These are phyloP conservation scores for Mycena filopes DNA, from an alignment of 768 basidiomycete genomes.

Conservation along the genomic window DNA sequence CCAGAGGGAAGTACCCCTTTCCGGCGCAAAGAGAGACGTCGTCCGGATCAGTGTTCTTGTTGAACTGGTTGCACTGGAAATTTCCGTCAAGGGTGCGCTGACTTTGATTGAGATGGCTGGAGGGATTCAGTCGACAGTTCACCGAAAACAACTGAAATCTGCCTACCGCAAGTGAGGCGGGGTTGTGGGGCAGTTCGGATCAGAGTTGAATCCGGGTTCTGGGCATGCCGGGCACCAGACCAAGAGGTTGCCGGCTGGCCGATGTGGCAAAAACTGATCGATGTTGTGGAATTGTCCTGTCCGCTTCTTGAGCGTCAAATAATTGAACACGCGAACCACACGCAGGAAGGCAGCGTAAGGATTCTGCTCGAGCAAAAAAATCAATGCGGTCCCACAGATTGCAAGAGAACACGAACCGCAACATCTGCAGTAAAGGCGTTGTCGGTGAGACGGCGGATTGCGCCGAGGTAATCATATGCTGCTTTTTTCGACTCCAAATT, in stretches of 20 bases:
- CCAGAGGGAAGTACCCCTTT: constrained; percentile 25
- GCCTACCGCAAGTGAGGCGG: constrained; percentile 28
- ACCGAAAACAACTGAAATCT: background rate
- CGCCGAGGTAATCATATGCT: constrained; percentile 37
- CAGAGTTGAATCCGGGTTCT: constrained; percentile 32
- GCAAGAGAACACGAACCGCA: constrained; percentile 26
- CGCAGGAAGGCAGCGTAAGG: constrained; percentile 35
- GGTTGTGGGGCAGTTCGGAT: constrained; percentile 25
- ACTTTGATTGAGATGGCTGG: constrained; percentile 31
- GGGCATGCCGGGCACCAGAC: constrained; percentile 38
- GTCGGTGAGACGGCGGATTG: constrained; percentile 37
- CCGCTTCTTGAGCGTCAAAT: constrained; percentile 26
- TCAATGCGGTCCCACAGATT: no score
- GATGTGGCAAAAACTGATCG: constrained; percentile 29
- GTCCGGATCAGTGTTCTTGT: constrained; percentile 35
- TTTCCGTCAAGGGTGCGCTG: constrained; percentile 34
- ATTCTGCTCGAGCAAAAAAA: constrained; percentile 28
- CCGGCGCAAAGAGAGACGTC: constrained; percentile 31
- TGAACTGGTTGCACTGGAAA: constrained; percentile 29
- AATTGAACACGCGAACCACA: constrained; percentile 38
- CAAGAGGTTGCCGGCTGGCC: constrained; percentile 27
- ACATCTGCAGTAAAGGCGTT: constrained; percentile 32
- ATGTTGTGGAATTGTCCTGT: constrained; percentile 40
- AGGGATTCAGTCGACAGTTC: background rate
- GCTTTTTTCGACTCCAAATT: constrained; percentile 39